phyloP scores from a whole-genome alignment of 2,329 filamentous ascomycete species.

The Cladorrhinum sp. region DNA sequence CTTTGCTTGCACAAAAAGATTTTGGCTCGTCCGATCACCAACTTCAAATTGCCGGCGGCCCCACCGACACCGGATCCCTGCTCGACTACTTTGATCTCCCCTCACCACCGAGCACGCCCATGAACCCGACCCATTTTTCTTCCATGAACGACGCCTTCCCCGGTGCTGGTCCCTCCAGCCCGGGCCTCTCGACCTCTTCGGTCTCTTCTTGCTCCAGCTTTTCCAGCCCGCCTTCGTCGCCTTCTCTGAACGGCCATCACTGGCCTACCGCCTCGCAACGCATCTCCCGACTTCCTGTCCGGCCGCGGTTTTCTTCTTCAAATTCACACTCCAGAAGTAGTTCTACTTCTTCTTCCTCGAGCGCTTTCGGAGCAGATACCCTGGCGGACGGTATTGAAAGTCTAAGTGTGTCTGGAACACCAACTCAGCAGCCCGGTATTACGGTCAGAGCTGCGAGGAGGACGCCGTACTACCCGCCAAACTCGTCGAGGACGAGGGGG shows the following conservation, averaged over 20 bases:
- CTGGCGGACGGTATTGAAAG: background rate
- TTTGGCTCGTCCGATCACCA: background rate
- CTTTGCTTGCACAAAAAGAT: background rate
- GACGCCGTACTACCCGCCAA: slow-evolving; percentile 27
- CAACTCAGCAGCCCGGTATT: too few species aligned
- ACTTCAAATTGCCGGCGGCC: background rate
- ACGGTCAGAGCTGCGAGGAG: slow-evolving; percentile 10
- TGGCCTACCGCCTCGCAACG: slow-evolving; percentile 16
- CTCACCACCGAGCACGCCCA: slow-evolving; percentile 21
- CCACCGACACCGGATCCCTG: slow-evolving; percentile 11
- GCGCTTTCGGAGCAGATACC: background rate
- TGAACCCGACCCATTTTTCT: slow-evolving; percentile 11
- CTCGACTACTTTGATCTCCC: slow-evolving; percentile 24
- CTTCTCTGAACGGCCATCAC: background rate
- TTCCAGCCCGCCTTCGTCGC: background rate
- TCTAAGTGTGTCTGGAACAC: background rate
- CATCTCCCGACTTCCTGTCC: slow-evolving; percentile 8
- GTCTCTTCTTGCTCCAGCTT: background rate
- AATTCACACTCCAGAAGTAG: slow-evolving; percentile 4
- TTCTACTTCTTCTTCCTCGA: slow-evolving; percentile 1
- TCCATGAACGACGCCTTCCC: slow-evolving; percentile 13
- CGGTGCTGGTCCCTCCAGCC: slow-evolving; percentile 2
- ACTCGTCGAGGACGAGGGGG: slow-evolving; percentile 19
- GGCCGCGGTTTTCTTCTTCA: slow-evolving; percentile 6
- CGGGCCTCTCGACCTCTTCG: background rate